Evolutionary conservation across 495 filamentous ascomycete species (phyloP).

Genomic region (Thermothielavioides terrestris): DNA sequence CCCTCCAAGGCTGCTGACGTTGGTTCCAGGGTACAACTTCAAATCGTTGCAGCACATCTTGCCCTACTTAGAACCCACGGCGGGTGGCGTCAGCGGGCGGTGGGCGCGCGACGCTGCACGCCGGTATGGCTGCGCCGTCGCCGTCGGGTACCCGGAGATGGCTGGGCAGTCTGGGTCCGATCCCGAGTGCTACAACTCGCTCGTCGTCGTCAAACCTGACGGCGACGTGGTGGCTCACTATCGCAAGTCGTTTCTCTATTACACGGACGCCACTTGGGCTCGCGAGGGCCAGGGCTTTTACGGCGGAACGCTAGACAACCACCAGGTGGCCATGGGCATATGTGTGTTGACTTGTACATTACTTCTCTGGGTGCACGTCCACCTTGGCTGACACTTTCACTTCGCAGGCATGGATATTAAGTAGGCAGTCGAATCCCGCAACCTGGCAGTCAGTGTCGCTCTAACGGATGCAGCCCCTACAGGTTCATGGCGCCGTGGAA

Average conservation of each 20-base stretch:
- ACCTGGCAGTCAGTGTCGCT: neutral
- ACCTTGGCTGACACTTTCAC: neutral
- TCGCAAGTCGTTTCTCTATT: slow-evolving; percentile 83
- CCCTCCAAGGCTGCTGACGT: too few relatives aligned
- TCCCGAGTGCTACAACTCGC: slow-evolving; percentile 68
- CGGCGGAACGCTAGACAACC: slow-evolving; percentile 38
- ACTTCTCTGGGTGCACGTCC: too few relatives aligned
- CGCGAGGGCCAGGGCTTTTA: slow-evolving; percentile 64
- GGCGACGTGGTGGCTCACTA: slow-evolving; percentile 75
- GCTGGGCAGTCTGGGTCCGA: slow-evolving; percentile 34
- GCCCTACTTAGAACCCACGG: slow-evolving; percentile 72
- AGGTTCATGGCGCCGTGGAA: slow-evolving; percentile 68
- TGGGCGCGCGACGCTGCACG: slow-evolving; percentile 74
- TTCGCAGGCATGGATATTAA: slow-evolving; percentile 71
- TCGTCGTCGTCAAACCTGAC: slow-evolving; percentile 62
- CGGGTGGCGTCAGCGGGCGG: slow-evolving; percentile 59
- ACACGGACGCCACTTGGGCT: slow-evolving; percentile 89
- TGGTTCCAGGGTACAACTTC: slow-evolving; percentile 86
- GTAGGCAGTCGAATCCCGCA: slow-evolving; percentile 19
- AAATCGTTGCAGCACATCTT: slow-evolving; percentile 64
- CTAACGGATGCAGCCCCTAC: slow-evolving; percentile 22
- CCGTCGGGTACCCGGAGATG: slow-evolving; percentile 80
- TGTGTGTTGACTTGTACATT: slow-evolving; percentile 52
- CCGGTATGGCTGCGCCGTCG: slow-evolving; percentile 69
- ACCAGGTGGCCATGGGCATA: slow-evolving; percentile 71